phyloP scores from a whole-genome alignment of 495 filamentous ascomycete genomes.

The Penicillium mononematosum region DNA sequence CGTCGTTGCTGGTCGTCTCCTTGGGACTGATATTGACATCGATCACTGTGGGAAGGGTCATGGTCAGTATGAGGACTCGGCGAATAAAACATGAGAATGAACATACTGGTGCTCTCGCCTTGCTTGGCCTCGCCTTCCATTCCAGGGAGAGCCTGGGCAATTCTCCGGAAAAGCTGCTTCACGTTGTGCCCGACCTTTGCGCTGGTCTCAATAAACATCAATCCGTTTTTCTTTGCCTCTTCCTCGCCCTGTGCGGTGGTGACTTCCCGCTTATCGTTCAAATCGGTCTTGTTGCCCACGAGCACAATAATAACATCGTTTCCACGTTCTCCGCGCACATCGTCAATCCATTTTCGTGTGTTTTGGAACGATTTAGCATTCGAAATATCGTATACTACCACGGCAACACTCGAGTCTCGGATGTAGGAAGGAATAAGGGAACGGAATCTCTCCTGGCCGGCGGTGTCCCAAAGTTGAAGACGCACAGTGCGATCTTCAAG shows the following conservation, averaged over 20 bases:
- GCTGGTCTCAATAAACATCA: constrained; percentile 98
- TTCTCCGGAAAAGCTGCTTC: constrained; percentile 92
- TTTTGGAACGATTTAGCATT: constrained; percentile 95
- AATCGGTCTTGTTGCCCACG: constrained; percentile 98
- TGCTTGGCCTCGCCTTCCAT: constrained; percentile 84
- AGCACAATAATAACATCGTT: constrained; percentile 98
- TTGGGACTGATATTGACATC: constrained; percentile 87
- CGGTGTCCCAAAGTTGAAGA: constrained; percentile 97
- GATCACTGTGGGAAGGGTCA: constrained; percentile 62
- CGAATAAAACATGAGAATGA: constrained; percentile 20
- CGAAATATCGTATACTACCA: constrained; percentile 99
- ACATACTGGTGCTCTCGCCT: constrained; percentile 62
- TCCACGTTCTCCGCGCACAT: constrained; percentile 92
- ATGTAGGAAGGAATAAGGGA: constrained; percentile 97
- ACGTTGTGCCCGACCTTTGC: constrained; percentile 98
- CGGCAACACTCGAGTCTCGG: constrained; percentile 92
- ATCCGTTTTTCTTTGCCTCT: constrained; percentile 93
- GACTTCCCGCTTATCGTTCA: constrained; percentile 96
- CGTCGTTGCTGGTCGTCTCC: constrained; percentile 68
- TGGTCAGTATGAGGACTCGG: constrained; percentile 20
- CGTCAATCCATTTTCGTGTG: constrained; percentile 98
- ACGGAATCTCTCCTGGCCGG: constrained; percentile 95
- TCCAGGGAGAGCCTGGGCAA: constrained; percentile 94
- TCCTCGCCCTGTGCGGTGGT: constrained; percentile 93
- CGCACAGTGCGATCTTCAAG: constrained; percentile 97